Conservation (phyloP, 495 filamentous ascomycete species). For the Penicillium riverlandense region DNA sequence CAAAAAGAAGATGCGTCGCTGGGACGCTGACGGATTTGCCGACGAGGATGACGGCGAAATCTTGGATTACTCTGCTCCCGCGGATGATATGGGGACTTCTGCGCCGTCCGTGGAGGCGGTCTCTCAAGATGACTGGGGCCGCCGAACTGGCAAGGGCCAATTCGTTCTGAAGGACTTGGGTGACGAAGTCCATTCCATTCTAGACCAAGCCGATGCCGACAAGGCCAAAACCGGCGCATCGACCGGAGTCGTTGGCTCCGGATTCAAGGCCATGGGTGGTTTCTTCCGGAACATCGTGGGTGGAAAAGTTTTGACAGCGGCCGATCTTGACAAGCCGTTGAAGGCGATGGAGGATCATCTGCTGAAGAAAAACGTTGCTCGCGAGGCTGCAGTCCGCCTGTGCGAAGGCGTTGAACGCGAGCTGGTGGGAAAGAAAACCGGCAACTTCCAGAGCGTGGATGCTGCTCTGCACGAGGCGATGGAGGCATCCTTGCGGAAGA, state of each 20-base stretch:
- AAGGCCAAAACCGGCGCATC: constrained; percentile 44
- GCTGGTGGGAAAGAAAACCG: constrained; percentile 84
- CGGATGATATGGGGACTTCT: constrained; percentile 40
- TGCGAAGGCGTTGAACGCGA: constrained; percentile 88
- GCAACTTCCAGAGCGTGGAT: constrained; percentile 87
- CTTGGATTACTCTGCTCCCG: constrained; percentile 76
- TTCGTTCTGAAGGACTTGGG: constrained; percentile 92
- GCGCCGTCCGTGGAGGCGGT: constrained; percentile 64
- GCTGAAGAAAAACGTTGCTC: constrained; percentile 90
- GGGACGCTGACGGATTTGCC: constrained; percentile 83
- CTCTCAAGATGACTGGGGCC: constrained; percentile 73
- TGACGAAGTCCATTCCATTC: constrained; percentile 85
- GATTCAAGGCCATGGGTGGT: constrained; percentile 71
- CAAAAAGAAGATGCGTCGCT: constrained; percentile 81
- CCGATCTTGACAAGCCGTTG: constrained; percentile 83
- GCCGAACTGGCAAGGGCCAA: constrained; percentile 75
- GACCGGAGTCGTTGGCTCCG: constrained; percentile 65
- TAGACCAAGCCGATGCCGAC: constrained; percentile 60
- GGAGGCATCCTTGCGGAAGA: constrained; percentile 84
- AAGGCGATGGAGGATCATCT: constrained; percentile 95
- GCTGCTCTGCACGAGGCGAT: constrained; percentile 74
- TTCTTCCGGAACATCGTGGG: constrained; percentile 93
- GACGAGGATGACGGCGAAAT: constrained; percentile 76
- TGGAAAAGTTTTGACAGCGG: constrained; percentile 80
- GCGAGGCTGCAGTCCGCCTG: constrained; percentile 84